These are phyloP conservation scores for Abelmoschus esculentus DNA, from an alignment of 345 rosid species.

Conservation along the genomic window DNA sequence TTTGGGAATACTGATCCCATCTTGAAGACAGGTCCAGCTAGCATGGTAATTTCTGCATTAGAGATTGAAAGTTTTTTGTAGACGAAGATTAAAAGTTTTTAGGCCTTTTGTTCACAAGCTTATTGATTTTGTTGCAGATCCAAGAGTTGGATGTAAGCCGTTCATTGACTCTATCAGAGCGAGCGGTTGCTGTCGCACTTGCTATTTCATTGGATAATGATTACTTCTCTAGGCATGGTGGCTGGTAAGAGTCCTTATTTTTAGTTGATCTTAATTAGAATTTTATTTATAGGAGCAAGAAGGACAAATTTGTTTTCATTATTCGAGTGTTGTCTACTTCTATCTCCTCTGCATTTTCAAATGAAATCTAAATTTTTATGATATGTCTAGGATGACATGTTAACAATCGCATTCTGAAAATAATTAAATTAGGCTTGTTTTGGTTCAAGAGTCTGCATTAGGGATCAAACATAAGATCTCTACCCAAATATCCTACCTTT, in stretches of 20 bases:
- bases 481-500: background rate
- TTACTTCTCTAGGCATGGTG: slow-evolving; percentile 92
- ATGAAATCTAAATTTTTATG: background rate
- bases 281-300: background rate
- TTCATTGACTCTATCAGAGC: slow-evolving; percentile 64
- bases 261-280: background rate
- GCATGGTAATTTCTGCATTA: slow-evolving; percentile 29
- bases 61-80: background rate
- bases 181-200: slow-evolving; percentile 75
- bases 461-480: no score
- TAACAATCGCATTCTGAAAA: no score
- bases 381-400: background rate
- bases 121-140: slow-evolving; percentile 35
- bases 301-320: no score
- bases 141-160: slow-evolving; percentile 72
- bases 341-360: no score
- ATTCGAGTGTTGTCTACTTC: background rate
- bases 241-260: slow-evolving; percentile 45
- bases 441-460: background rate
- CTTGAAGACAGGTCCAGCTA: slow-evolving; percentile 49
- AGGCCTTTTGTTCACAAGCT: background rate
- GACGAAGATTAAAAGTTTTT: background rate
- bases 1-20: slow-evolving; percentile 71
- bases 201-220: slow-evolving; percentile 94
- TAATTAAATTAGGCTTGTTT: background rate